phyloP scores from a whole-genome alignment of 352 stramenopile genomes.

The Pythium aquatile region DNA sequence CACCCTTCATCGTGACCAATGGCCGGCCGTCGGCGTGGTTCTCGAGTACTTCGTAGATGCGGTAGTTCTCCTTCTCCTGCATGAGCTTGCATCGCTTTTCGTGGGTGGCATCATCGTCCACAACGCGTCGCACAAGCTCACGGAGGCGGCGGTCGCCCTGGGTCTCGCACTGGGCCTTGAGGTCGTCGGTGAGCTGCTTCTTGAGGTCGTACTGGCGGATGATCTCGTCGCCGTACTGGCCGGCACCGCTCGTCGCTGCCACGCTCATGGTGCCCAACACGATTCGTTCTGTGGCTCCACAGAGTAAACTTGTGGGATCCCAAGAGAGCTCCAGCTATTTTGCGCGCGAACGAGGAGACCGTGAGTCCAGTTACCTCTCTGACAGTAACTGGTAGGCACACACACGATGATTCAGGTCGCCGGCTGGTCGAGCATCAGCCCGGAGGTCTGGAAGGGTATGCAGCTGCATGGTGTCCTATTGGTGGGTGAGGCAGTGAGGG shows the following conservation, averaged over 20 bases:
- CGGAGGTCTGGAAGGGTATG: not conserved
- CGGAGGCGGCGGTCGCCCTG: constrained; percentile 52
- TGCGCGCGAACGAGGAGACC: not conserved
- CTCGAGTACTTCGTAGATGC: constrained; percentile 62
- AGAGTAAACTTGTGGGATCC: not conserved
- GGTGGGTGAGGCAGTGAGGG: not conserved
- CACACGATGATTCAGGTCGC: not conserved
- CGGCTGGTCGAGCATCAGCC: not conserved
- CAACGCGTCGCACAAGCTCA: constrained; percentile 63
- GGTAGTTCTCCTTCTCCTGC: constrained; percentile 78
- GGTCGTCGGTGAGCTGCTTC: constrained; percentile 40
- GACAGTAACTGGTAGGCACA: not conserved
- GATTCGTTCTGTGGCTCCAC: not conserved
- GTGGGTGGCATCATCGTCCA: constrained; percentile 53
- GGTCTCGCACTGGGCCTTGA: constrained; percentile 39
- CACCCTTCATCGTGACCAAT: constrained; percentile 68
- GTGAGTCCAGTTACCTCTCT: not conserved
- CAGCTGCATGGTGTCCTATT: not conserved
- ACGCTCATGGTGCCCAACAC: not conserved
- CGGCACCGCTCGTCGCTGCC: not conserved
- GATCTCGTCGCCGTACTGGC: constrained; percentile 51
- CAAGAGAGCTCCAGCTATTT: not conserved
- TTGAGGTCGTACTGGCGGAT: constrained; percentile 58
- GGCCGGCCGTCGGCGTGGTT: constrained; percentile 33
- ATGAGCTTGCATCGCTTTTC: constrained; percentile 43